Percentiles rank a stretch among this genome's conserved stretches.
Conservation (phyloP, 306 rosid species). For the apple (Malus domestica) region DNA sequence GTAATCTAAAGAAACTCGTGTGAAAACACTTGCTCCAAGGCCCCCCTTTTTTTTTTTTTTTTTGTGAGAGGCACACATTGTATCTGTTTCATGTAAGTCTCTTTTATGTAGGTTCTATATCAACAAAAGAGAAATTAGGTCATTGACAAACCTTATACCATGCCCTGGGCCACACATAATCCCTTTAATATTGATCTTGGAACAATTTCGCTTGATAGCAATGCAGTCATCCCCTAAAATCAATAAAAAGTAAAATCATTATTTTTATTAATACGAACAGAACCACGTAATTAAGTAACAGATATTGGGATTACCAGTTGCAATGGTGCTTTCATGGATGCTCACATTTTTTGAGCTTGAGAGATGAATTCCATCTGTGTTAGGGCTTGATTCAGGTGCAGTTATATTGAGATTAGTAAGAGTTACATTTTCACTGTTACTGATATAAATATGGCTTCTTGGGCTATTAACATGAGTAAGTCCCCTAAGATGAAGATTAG, state of each 20-base stretch:
- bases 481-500: neutral
- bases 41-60: no score
- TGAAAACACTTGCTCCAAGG: no score
- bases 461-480: neutral
- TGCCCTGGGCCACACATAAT: neutral
- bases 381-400: slow-evolving; percentile 1
- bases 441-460: neutral
- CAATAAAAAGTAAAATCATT: neutral
- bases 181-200: neutral
- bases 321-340: neutral
- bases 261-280: neutral
- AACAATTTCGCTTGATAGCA: neutral
- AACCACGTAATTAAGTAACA: neutral
- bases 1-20: no score
- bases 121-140: neutral
- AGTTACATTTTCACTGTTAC: neutral
- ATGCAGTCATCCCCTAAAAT: slow-evolving; percentile 1
- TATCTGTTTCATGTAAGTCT: no score
- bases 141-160: neutral
- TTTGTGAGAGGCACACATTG: no score
- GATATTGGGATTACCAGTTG: neutral
- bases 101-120: neutral
- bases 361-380: neutral
- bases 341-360: neutral
- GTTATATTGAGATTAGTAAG: neutral